phyloP scores from a whole-genome alignment of 1,139 yeast species.

The Protomyces macrosporus region DNA sequence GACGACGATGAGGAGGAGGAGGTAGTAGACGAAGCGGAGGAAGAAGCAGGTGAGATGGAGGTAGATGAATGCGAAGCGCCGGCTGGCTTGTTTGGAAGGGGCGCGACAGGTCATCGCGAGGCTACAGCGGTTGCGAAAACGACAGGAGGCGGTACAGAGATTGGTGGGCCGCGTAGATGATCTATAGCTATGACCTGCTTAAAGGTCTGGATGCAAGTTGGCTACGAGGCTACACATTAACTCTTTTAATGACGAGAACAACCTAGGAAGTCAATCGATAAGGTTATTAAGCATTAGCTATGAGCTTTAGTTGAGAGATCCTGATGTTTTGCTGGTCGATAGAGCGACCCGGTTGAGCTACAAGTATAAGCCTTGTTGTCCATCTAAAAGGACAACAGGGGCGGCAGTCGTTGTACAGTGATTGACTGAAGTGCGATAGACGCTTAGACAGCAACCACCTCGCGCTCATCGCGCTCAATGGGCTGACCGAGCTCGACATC shows the following conservation, averaged over 20 bases:
- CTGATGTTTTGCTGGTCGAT: neutral
- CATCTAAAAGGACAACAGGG: too few relatives aligned
- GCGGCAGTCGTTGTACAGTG: too few relatives aligned
- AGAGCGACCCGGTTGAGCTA: neutral
- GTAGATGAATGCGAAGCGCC: neutral
- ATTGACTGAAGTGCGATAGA: neutral
- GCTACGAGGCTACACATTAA: too few relatives aligned
- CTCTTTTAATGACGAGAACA: too few relatives aligned
- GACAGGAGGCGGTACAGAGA: neutral
- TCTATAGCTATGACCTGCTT: too few relatives aligned
- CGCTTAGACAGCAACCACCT: constrained; percentile 24
- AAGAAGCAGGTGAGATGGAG: neutral
- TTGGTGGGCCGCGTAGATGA: neutral
- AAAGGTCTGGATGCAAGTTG: too few relatives aligned
- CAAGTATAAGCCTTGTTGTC: neutral
- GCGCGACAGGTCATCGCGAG: neutral
- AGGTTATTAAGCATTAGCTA: neutral
- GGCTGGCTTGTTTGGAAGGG: neutral
- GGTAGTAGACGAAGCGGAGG: neutral
- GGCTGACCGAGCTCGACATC: constrained; percentile 26
- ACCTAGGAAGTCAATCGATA: neutral
- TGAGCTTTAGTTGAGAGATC: neutral
- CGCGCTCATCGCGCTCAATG: constrained; percentile 21
- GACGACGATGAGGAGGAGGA: neutral
- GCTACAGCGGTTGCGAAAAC: neutral